A percentile compares a stretch with the other conserved stretches of the same genome.
phyloP scores from a whole-genome alignment of 208 protist species.

The Sergeia podlipaevii region DNA sequence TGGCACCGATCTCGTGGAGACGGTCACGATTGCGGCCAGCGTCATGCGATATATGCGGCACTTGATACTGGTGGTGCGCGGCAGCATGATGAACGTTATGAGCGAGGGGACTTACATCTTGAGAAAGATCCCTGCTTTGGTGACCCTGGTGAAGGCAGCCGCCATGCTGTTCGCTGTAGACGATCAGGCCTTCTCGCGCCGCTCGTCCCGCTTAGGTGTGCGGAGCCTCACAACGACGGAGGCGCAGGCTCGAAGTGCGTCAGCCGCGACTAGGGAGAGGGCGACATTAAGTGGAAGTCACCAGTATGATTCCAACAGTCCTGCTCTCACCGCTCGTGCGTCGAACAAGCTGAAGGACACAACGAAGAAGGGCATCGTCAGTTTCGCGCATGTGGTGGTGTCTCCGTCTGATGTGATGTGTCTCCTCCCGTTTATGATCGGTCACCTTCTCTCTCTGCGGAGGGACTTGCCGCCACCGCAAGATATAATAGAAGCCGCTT shows the following conservation, averaged over 20 bases:
- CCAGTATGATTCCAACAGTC: no score
- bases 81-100: slow-evolving; percentile 33
- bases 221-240: slow-evolving; percentile 10
- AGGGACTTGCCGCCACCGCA: slow-evolving; percentile 13
- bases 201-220: not conserved
- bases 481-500: slow-evolving; percentile 3
- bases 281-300: not conserved
- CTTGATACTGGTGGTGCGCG: slow-evolving; percentile 61
- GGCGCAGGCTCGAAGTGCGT: not conserved
- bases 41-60: slow-evolving; percentile 79
- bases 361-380: slow-evolving; percentile 7
- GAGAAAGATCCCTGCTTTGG: slow-evolving; percentile 20
- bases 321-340: not conserved
- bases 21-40: slow-evolving; percentile 49
- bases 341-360: not conserved
- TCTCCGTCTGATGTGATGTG: slow-evolving; percentile 66
- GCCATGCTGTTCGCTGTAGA: slow-evolving; percentile 73
- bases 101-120: slow-evolving; percentile 12
- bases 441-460: slow-evolving; percentile 50
- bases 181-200: slow-evolving; percentile 13
- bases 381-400: slow-evolving; percentile 44
- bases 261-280: not conserved
- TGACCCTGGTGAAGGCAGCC: slow-evolving; percentile 36
- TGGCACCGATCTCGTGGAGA: slow-evolving; percentile 46
- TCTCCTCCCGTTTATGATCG: slow-evolving; percentile 52